phyloP scores from a whole-genome alignment of 441 rosid species.

The Arabidopsis hybrid region DNA sequence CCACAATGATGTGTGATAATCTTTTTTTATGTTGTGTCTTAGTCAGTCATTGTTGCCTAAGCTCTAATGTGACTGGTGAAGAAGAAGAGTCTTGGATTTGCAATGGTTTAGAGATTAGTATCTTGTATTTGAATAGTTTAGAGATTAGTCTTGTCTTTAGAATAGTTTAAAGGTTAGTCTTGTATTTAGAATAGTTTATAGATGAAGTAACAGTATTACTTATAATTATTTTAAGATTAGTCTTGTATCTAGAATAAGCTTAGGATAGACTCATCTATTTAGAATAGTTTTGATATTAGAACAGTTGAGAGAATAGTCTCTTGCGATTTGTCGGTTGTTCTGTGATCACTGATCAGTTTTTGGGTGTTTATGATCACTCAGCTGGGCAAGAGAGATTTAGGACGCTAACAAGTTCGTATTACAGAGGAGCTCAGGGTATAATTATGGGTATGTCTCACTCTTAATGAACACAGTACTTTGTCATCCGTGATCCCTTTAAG shows the following conservation, averaged over 20 bases:
- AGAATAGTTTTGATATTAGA: background rate
- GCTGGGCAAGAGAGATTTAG: conserved; percentile 80
- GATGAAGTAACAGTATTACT: no score
- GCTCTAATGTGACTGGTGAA: conserved; percentile 6
- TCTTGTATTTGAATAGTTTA: background rate
- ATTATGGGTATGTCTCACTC: conserved; percentile 58
- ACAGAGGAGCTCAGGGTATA: conserved; percentile 77
- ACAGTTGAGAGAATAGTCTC: background rate
- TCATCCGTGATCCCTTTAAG: background rate
- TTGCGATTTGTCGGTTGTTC: background rate
- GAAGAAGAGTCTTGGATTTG: background rate
- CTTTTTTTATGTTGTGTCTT: background rate
- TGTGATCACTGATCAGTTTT: conserved; percentile 3
- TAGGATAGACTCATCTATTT: background rate
- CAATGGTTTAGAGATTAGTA: background rate
- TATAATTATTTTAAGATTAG: no score
- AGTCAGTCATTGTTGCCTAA: background rate
- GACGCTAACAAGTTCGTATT: conserved; percentile 69
- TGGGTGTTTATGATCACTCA: conserved; percentile 37
- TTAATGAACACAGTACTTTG: background rate
- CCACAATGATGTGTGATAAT: background rate
- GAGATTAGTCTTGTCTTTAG: background rate
- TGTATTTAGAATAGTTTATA: background rate
- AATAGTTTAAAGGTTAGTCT: no score
- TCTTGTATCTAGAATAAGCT: background rate